Base-by-base conservation (phyloP, 2,329 filamentous ascomycete genomes). In the Alternaria consortialis region DNA sequence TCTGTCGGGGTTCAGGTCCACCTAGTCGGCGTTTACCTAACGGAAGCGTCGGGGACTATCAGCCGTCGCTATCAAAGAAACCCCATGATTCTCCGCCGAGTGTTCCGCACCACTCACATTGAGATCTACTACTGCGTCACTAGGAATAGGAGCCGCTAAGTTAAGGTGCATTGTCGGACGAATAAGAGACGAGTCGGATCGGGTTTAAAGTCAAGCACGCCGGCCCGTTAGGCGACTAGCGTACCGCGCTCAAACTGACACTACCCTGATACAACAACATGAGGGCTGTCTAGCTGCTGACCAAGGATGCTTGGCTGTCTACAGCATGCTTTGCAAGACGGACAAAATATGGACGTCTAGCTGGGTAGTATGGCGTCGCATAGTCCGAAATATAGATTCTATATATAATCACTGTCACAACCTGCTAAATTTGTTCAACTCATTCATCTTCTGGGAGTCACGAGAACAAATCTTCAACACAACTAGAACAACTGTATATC, bases 361-460 rank as follows among this genome's bases (percentile, higher is more conserved):
- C n/a, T 47, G 23, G 8, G 43, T 12, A 32, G 25, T 63, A 77
- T 20, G 83, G 82, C 32, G 15, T 29, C 25, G 11, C 25, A 5
- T 27, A n/a, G 23, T 20, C 3, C 29, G 6, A 11, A 5, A 47
- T 20, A n/a, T 31, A 17, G n/a, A 47, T 7, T 32, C 17, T 9
- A 20, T 47, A 47, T 47, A 32, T 47, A 32, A 12, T 5, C 8
- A 32, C 12, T 15, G 27, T 31, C 43, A 32, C 9, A 47, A 13
- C 9, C 43, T 27, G 20, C 23, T 29, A 15, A 34, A 1, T 15
- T 11, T 34, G 11, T 15, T 13, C 32, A 13, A 34, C 11, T 5
- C 12, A 6, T 5, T 15, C 32, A 34, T 15, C 32, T 20, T 20
- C 20, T 20, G 20, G 20, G 20, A 20, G 20, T 20, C 20, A 20